Percentiles rank a stretch among this genome's conserved stretches.
phyloP scores from a whole-genome alignment of 345 rosid genomes.

The Euclidium syriacum region DNA sequence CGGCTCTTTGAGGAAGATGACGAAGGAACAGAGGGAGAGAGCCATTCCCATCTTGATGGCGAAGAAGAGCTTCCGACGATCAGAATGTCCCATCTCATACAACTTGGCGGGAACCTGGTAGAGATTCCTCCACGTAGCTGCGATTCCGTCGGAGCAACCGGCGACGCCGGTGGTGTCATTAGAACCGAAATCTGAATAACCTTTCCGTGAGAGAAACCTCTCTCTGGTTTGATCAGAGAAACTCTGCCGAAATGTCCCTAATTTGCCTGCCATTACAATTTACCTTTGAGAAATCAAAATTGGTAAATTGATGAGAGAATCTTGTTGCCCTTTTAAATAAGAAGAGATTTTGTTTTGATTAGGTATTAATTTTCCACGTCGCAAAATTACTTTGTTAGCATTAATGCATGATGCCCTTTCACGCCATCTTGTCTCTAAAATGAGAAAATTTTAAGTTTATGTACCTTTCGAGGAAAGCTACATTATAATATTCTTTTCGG shows the following conservation, averaged over 20 bases:
- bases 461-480: no score
- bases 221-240: conserved; percentile 53
- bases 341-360: no score
- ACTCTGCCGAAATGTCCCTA: conserved; percentile 38
- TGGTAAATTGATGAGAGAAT: conserved; percentile 6
- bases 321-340: no score
- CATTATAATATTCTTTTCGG: no score
- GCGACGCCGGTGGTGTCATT: conserved; percentile 23
- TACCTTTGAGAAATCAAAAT: background rate
- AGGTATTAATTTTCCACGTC: no score
- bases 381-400: no score
- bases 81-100: conserved; percentile 57
- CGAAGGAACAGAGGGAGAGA: conserved; percentile 42
- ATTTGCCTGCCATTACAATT: conserved; percentile 29
- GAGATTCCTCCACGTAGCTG: conserved; percentile 30
- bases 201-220: conserved; percentile 45
- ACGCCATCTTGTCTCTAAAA: no score
- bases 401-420: no score
- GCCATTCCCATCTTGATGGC: conserved; percentile 63
- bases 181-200: conserved; percentile 43
- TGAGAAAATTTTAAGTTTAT: no score
- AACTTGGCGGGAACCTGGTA: conserved; percentile 23
- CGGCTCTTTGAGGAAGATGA: conserved; percentile 54
- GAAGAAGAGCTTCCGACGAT: conserved; percentile 57
- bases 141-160: conserved; percentile 20